These are phyloP conservation scores for Gigaspora rosea DNA, from an alignment of 192 early-diverging fungal genomes.

Conservation along the genomic window DNA sequence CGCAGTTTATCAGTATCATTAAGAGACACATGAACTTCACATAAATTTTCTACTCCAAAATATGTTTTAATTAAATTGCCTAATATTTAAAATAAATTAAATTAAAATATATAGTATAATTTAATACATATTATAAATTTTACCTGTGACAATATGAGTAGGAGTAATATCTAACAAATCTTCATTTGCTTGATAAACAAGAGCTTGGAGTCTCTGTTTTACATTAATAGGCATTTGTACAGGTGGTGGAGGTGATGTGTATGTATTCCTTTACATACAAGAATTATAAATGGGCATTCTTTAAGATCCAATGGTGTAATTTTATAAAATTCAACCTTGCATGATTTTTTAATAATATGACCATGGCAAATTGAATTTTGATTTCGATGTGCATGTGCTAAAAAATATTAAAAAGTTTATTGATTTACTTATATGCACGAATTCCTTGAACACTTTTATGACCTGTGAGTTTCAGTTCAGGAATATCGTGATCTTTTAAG, in stretches of 20 bases:
- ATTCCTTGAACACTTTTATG: too few relatives aligned
- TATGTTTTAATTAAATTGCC: not conserved
- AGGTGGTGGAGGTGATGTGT: too few relatives aligned
- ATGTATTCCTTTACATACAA: too few relatives aligned
- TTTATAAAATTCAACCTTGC: too few relatives aligned
- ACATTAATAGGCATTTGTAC: not conserved
- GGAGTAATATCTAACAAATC: not conserved
- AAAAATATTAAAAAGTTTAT: not conserved
- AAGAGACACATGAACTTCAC: not conserved
- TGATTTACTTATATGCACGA: conserved; percentile 7
- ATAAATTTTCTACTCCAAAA: not conserved
- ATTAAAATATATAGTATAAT: not conserved
- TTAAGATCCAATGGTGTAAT: too few relatives aligned
- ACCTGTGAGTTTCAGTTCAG: conserved; percentile 2
- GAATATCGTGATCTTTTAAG: not conserved
- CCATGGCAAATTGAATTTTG: too few relatives aligned
- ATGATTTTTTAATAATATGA: too few relatives aligned
- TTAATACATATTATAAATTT: not conserved
- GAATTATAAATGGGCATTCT: too few relatives aligned
- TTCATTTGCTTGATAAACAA: not conserved
- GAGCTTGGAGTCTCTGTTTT: not conserved
- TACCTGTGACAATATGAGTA: conserved; percentile 1
- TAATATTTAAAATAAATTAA: not conserved
- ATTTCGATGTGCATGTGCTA: too few relatives aligned
- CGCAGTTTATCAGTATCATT: not conserved